Conservation (phyloP, 2,329 filamentous ascomycete species). For the Atkinsonella hypoxylon region DNA sequence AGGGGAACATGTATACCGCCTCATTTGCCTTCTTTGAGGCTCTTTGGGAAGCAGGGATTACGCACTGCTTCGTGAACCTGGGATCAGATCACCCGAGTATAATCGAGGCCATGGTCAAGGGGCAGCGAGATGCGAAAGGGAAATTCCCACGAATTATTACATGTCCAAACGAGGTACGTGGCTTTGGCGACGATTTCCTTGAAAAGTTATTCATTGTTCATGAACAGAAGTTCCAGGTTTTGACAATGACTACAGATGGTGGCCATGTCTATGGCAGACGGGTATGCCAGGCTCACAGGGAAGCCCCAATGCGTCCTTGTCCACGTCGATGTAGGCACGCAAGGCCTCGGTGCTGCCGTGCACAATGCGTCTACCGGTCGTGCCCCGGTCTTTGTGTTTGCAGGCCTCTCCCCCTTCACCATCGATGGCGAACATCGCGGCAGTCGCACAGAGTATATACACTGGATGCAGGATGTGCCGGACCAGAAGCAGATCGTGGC, state of each 20-base stretch:
- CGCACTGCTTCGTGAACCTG: constrained; percentile 51
- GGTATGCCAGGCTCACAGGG: constrained; percentile 56
- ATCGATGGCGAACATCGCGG: constrained; percentile 67
- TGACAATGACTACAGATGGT: constrained; percentile 49
- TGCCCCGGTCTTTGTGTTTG: constrained; percentile 66
- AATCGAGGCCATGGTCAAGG: constrained; percentile 70
- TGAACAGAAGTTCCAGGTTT: too few relatives aligned
- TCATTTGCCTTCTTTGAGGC: constrained; percentile 77
- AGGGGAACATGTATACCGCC: constrained; percentile 50
- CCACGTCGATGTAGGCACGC: constrained; percentile 68
- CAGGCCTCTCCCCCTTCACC: constrained; percentile 65
- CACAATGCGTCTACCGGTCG: constrained; percentile 69
- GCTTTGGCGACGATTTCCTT: constrained; percentile 9
- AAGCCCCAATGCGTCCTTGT: constrained; percentile 63
- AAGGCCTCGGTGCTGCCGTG: constrained; percentile 64
- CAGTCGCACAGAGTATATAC: constrained; percentile 71
- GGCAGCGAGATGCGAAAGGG: constrained; percentile 51
- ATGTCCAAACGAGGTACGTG: constrained; percentile 62
- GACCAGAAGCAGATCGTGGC: constrained; percentile 70
- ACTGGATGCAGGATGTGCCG: constrained; percentile 77
- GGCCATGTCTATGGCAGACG: constrained; percentile 73
- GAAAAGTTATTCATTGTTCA: background rate
- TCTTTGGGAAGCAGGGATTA: constrained; percentile 56
- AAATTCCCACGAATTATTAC: constrained; percentile 65
- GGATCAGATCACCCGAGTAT: constrained; percentile 66